phyloP scores from a whole-genome alignment of 805 yeast genomes.

The Starmerella cellae region DNA sequence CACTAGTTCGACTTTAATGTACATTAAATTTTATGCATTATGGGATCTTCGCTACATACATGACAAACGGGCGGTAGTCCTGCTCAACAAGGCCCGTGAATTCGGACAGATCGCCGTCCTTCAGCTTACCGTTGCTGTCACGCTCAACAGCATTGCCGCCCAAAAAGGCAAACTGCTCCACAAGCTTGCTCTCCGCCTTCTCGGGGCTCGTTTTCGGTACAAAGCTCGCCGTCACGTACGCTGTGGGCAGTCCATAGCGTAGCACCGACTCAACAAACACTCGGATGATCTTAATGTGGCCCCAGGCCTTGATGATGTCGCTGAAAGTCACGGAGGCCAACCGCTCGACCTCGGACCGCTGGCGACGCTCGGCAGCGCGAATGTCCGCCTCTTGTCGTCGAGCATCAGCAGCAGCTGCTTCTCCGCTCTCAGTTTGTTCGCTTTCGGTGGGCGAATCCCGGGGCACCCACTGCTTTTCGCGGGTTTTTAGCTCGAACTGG shows the following conservation, averaged over 20 bases:
- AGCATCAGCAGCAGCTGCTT: slow-evolving; percentile 32
- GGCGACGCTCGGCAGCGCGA: slow-evolving; percentile 54
- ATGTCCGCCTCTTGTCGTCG: slow-evolving; percentile 49
- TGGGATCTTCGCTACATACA: slow-evolving; percentile 45
- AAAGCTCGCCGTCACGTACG: slow-evolving; percentile 46
- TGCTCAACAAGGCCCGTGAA: slow-evolving; percentile 87
- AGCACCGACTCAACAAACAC: slow-evolving; percentile 84
- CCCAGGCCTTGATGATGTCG: slow-evolving; percentile 75
- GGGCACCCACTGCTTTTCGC: slow-evolving; percentile 84
- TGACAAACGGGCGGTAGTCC: slow-evolving; percentile 91
- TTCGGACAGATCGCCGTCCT: slow-evolving; percentile 59
- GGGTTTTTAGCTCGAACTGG: slow-evolving; percentile 53
- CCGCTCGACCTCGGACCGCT: slow-evolving; percentile 62
- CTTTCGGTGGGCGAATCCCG: slow-evolving; percentile 44
- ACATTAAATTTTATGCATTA: too few species aligned
- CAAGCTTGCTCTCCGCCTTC: slow-evolving; percentile 55
- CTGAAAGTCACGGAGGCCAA: slow-evolving; percentile 80
- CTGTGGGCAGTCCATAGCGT: slow-evolving; percentile 94
- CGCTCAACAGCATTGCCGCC: slow-evolving; percentile 78
- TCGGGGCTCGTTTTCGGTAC: slow-evolving; percentile 35
- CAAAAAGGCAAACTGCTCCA: slow-evolving; percentile 68
- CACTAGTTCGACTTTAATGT: too few species aligned
- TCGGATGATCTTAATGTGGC: slow-evolving; percentile 77
- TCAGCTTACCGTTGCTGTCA: slow-evolving; percentile 52
- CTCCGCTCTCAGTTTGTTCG: slow-evolving; percentile 25